These are phyloP conservation scores for Eimeria tenella DNA, from an alignment of 169 alveolate genomes.

Conservation along the genomic window DNA sequence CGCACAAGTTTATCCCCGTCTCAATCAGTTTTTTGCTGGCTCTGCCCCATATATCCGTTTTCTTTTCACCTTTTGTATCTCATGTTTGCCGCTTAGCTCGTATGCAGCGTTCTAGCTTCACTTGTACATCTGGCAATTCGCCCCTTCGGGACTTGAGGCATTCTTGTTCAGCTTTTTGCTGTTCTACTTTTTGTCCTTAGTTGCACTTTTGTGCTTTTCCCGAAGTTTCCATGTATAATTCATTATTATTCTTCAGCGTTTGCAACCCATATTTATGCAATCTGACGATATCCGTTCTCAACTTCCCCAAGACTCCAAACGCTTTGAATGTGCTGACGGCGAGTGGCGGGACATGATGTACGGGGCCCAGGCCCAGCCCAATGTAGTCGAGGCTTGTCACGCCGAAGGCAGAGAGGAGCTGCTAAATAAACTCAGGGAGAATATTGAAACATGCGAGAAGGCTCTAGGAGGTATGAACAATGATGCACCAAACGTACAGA, in stretches of 20 bases:
- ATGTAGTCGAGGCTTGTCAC: conserved; percentile 94
- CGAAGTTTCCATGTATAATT: too few relatives aligned
- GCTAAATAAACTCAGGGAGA: conserved; percentile 90
- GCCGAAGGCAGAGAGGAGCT: conserved; percentile 94
- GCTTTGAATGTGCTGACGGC: conserved; percentile 94
- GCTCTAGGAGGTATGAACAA: conserved; percentile 89
- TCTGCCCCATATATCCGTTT: too few relatives aligned
- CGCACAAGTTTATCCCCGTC: too few relatives aligned
- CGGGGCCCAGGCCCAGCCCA: conserved; percentile 93
- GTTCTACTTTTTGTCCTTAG: too few relatives aligned
- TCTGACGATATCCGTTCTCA: conserved; percentile 97
- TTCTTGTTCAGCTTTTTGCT: not conserved
- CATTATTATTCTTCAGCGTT: conserved; percentile 79
- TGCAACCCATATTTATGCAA: conserved; percentile 96
- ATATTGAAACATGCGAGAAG: conserved; percentile 96
- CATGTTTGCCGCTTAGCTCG: not conserved
- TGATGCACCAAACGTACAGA: not conserved
- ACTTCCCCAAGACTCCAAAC: conserved; percentile 96
- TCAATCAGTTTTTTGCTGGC: too few relatives aligned
- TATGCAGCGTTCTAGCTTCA: too few relatives aligned
- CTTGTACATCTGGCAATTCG: too few relatives aligned
- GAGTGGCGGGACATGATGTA: conserved; percentile 96
- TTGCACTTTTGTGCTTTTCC: not conserved
- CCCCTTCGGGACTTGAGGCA: too few relatives aligned
- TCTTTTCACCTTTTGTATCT: not conserved